Evolutionary conservation across 2,329 filamentous ascomycete species (phyloP), one percentile per base, ranked within the genome.

Genomic region (Bipolaris victoriae): DNA sequence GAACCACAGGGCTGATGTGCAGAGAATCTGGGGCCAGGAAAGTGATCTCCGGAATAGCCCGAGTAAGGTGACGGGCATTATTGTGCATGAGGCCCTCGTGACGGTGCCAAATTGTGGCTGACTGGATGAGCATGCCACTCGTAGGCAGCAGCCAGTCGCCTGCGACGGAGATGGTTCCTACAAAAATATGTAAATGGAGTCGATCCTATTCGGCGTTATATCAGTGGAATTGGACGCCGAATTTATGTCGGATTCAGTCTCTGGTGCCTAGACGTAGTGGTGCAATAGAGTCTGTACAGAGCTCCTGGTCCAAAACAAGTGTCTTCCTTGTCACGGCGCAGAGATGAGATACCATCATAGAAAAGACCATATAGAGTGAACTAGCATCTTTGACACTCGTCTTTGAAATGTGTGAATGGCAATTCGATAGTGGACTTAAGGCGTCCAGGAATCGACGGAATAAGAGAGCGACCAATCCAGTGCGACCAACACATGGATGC

Each of bases 41-140:
- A 22, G 51, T 36, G 20, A 45, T 54, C 35, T 54, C 37, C 52
- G 37, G 49, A 40, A 49, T 20, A 35, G 33, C 33, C 20, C 29
- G 11, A 49, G 35, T 15, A 46, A 31, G 35, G 13, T 33, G 39
- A 20, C 5, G 39, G 39, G 20, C n/a, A 37, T 24, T 24, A 33
- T 29, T 40, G 9, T 29, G 26, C 26, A 33, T 48, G n/a, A 26
- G 29, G 39, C 24, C 35, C 37, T 15, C 10, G 36, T 45, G 18
- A 31, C 26, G 18, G 33, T 9, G 18, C 24, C 29, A 31, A 16
- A 46, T 18, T 31, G 49, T 29, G 26, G 36, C 49, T 40, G 16
- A n/a, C n/a, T 51, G 11, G 16, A 16, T 37, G 48, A 20, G 54
- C 36, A 57, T 40, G 5, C 15, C 15, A 29, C 20, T 11, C 18